Base-by-base conservation (phyloP, 129 eudicot genomes). In the Calendula officinalis region DNA sequence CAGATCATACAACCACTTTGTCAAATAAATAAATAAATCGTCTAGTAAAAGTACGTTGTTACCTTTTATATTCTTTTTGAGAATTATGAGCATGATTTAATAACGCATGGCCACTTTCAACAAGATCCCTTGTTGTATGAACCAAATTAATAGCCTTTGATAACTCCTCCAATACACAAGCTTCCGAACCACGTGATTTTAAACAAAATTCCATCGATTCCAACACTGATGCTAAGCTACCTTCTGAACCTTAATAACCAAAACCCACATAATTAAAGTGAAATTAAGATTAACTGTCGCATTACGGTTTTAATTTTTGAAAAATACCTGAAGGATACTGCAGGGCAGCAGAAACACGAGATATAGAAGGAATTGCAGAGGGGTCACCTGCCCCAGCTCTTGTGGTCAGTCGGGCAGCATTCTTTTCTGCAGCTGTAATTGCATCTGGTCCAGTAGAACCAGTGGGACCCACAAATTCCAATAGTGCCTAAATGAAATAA, bases 331-430 rank as follows among this genome's bases (percentile, higher is more conserved):
- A 80, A 79, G 95, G 92, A 67, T 88, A 86, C 55, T 83, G 92
- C 53, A 94, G 86, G 60, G 99, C 90, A 33, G 94, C 79, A 64
- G 97, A 83, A 68, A 94, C 75, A 39, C 97, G 95, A 38, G 86
- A 83, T 42, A 94, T 89, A 32, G 99, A 88, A 67, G 97, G 95
- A 68, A 94, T 77, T 2, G 97, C 96, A 61, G 95, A 83, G 52
- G 95, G 95, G 73, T 94, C 96, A 78, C 97, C 75, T 0, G 73
- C 80, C 64, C 90, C 86, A 59, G 97, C 99, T 81, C 95, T 86
- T 32, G 97, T 86, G 41, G 97, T 88, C 67, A 94, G 72, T 56
- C 83, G 36, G 56, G 87, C 75, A 40, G 95, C 99, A 71, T 46
- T 94, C 72, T 71, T 88, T 79, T 94, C 97, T 8, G 83, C 92